Evolutionary conservation across 257 asterid genomes (phyloP).

Genomic region (Solanum appendiculatum): DNA sequence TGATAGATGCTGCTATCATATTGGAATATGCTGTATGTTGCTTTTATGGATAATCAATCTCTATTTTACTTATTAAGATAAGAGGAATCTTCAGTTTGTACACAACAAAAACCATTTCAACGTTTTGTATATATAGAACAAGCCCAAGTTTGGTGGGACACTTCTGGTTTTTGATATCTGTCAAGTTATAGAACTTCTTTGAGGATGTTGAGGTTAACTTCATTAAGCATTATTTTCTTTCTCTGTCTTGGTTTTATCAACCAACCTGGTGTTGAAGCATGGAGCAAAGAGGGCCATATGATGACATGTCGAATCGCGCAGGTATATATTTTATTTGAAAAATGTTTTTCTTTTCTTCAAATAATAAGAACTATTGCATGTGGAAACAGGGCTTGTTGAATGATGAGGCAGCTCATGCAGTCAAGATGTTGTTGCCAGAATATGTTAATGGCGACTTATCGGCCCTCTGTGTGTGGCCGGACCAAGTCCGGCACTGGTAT

Average conservation of each 20-base stretch:
- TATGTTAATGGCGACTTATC: slow-evolving; percentile 63
- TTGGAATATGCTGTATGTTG: slow-evolving; percentile 19
- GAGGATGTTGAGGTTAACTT: neutral
- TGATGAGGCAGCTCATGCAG: slow-evolving; percentile 56
- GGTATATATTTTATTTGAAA: slow-evolving; percentile 22
- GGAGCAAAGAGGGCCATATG: slow-evolving; percentile 91
- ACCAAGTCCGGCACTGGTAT: slow-evolving; percentile 90
- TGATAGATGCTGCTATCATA: neutral
- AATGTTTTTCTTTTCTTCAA: neutral
- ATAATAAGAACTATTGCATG: neutral
- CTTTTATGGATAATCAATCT: slow-evolving; percentile 19
- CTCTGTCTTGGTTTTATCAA: slow-evolving; percentile 22
- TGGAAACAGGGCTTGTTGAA: slow-evolving; percentile 44
- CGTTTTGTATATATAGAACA: slow-evolving; percentile 11
- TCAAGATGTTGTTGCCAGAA: slow-evolving; percentile 68
- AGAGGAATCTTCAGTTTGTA: slow-evolving; percentile 34
- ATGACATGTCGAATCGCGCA: slow-evolving; percentile 90
- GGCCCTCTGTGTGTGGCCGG: slow-evolving; percentile 85
- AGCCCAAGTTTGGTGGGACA: slow-evolving; percentile 5
- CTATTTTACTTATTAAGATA: slow-evolving; percentile 10
- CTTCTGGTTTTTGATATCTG: neutral
- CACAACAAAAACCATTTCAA: slow-evolving; percentile 23
- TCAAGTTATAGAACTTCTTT: neutral
- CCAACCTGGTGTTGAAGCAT: slow-evolving; percentile 42
- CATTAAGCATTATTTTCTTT: slow-evolving; percentile 12